Base-by-base conservation (phyloP, 2,329 filamentous ascomycete species). In the Cordyceps militaris region DNA sequence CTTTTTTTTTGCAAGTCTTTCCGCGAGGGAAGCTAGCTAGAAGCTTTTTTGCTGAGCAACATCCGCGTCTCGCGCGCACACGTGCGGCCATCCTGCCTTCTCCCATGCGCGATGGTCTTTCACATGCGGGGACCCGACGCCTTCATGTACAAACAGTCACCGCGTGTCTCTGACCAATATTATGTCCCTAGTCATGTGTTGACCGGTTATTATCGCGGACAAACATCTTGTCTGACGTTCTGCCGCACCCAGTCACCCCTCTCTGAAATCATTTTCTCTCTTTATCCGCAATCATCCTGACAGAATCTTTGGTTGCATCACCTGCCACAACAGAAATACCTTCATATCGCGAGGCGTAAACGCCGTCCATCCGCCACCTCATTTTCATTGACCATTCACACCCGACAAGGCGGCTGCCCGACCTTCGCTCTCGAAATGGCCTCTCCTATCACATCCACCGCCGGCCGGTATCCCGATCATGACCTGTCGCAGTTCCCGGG, bases 401-500 rank as follows among this genome's bases (percentile, higher is more conserved):
- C 32, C 6, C 32, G 5, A 21, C 21, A 8, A 38, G 21, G 21
- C 26, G 14, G 9, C 19, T 36, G 13, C 21, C 19, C 13, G 14
- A 4, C 10, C 8, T 16, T 40, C 24, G 32, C 8, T 3, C 4
- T n/a, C 50, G n/a, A 34, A 23, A 51, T 56, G 51, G 55, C 54
- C 30, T n/a, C 34, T 14, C 49, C 36, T 4, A 23, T 8, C 46
- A 36, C 57, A 44, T 7, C 40, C 28, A 42, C 51, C 4, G 14
- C n/a, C 54, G 44, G 26, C 49, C 59, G 60, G 26, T 64, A 62
- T 42, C 62, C 63, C 40, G 64, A 66, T 9, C 73, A 76, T 62
- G 73, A 79, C 59, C 65, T 76, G 53, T 70, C 74, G 11, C 61
- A 68, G 40, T 82, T 82, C 60, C 79, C 79, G 0, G 43, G 66